Evolutionary conservation across 345 rosid genomes (phyloP).

Genomic region (Lenwebbia sp.): DNA sequence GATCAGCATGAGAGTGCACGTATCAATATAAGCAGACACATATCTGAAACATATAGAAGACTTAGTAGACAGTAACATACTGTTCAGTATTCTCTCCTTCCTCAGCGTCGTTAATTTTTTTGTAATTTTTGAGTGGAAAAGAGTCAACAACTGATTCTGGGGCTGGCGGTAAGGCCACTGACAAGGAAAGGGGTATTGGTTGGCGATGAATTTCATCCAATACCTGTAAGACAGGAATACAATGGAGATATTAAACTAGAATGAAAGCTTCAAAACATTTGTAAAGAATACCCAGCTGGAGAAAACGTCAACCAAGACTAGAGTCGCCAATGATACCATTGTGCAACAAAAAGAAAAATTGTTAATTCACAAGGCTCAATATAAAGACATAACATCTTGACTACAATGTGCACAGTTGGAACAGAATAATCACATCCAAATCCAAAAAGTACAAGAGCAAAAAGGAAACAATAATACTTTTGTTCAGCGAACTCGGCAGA

Average conservation of each 20-base stretch:
- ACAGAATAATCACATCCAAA: not conserved
- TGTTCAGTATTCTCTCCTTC: constrained; percentile 28
- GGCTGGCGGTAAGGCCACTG: constrained; percentile 44
- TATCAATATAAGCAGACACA: not conserved
- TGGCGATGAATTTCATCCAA: constrained; percentile 69
- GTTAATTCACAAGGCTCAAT: not conserved
- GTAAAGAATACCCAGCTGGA: not conserved
- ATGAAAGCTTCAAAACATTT: not conserved
- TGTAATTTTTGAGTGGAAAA: constrained; percentile 51
- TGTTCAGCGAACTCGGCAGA: not conserved
- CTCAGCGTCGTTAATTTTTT: constrained; percentile 17
- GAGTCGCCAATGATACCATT: not conserved
- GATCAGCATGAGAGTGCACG: not conserved
- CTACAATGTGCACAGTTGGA: not conserved
- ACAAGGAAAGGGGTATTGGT: constrained; percentile 39
- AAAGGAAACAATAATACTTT: not conserved
- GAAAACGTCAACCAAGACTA: not conserved
- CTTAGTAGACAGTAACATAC: constrained; percentile 23
- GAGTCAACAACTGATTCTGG: constrained; percentile 62
- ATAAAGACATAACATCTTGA: not conserved
- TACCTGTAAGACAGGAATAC: constrained; percentile 27
- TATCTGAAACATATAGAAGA: not conserved
- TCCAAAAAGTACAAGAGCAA: not conserved
- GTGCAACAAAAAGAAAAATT: not conserved
- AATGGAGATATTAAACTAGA: not conserved